A percentile compares a stretch with the other conserved stretches of the same genome.
These are phyloP conservation scores for Stemphylium lycopersici DNA, from an alignment of 2,329 filamentous ascomycete genomes.

Conservation along the genomic window DNA sequence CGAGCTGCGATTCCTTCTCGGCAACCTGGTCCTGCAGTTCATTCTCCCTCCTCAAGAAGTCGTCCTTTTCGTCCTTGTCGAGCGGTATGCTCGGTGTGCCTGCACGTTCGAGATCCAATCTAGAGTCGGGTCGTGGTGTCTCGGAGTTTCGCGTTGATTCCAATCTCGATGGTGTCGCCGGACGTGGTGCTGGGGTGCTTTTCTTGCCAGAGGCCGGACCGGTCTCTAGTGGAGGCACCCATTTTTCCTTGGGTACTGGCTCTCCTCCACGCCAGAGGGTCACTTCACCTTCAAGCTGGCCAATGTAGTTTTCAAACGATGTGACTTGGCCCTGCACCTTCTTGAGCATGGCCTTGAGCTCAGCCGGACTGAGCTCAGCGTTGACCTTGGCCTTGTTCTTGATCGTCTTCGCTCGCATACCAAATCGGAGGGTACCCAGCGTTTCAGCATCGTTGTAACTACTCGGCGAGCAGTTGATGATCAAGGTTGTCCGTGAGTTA, in stretches of 20 bases:
- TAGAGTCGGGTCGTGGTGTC: constrained; percentile 63
- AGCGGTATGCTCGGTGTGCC: constrained; percentile 86
- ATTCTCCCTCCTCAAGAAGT: constrained; percentile 93
- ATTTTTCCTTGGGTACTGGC: constrained; percentile 83
- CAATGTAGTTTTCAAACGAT: constrained; percentile 86
- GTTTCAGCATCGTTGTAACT: constrained; percentile 98
- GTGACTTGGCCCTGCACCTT: constrained; percentile 90
- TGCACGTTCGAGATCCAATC: constrained; percentile 75
- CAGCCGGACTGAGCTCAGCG: constrained; percentile 91
- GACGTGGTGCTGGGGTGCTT: constrained; percentile 57
- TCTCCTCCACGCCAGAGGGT: constrained; percentile 88
- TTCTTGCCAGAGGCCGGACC: constrained; percentile 59
- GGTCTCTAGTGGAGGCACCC: constrained; percentile 71
- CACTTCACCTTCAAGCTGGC: constrained; percentile 82
- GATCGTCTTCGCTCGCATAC: constrained; percentile 95
- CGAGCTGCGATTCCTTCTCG: constrained; percentile 85
- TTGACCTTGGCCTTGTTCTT: constrained; percentile 99
- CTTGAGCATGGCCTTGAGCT: constrained; percentile 90
- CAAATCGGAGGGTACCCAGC: constrained; percentile 87
- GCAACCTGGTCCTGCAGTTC: constrained; percentile 96
- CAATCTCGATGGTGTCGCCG: constrained; percentile 66
- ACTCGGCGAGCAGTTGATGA: constrained; percentile 98
- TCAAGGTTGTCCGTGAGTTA: constrained; percentile 96
- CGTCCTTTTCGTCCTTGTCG: constrained; percentile 96
- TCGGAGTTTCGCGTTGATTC: constrained; percentile 54